These are phyloP conservation scores for Beauveria pseudobassiana DNA, from an alignment of 2,329 filamentous ascomycete species.

Conservation along the genomic window DNA sequence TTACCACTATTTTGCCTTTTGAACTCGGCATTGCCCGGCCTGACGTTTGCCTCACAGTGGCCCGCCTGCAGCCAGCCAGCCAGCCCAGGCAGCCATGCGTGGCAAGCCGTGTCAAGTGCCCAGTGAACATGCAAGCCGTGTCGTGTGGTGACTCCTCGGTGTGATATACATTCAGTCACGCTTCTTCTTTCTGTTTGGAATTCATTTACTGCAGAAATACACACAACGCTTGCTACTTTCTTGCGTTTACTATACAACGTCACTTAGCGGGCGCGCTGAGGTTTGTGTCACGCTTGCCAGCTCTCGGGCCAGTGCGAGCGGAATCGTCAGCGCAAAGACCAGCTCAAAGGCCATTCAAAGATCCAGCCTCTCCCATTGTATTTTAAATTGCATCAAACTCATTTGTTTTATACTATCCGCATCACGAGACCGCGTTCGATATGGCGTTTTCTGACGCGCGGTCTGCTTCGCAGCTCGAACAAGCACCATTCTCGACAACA, in stretches of 20 bases:
- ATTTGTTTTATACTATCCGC: neutral
- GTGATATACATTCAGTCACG: neutral
- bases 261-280: neutral
- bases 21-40: neutral
- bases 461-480: neutral
- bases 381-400: slow-evolving; percentile 6
- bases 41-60: slow-evolving; percentile 1
- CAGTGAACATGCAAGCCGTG: neutral
- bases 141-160: neutral
- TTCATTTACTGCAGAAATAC: neutral
- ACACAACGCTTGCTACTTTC: neutral
- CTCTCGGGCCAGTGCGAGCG: slow-evolving; percentile 6
- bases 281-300: slow-evolving; percentile 10
- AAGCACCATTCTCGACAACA: neutral
- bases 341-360: slow-evolving; percentile 1
- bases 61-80: slow-evolving; percentile 6
- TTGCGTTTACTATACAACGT: neutral
- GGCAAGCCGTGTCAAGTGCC: slow-evolving; percentile 2
- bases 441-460: neutral
- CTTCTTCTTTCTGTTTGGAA: neutral
- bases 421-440: neutral
- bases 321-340: slow-evolving; percentile 6
- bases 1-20: neutral
- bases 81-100: slow-evolving; percentile 7
- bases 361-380: neutral